phyloP scores from a whole-genome alignment of 371 early-diverging fungal species.

The Mucor ambiguus region DNA sequence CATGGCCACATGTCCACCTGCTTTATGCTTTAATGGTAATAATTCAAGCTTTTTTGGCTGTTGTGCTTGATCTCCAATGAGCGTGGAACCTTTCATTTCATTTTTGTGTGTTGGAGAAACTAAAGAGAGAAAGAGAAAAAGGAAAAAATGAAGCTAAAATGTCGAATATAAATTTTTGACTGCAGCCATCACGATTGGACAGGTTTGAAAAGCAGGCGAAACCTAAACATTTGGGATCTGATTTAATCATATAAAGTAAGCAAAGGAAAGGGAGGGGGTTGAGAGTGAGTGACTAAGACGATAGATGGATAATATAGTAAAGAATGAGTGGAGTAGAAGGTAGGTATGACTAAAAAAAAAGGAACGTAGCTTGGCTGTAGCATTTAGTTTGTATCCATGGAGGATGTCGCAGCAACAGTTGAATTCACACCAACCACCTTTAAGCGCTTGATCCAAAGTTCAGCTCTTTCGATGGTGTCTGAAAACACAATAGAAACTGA shows the following conservation, averaged over 20 bases:
- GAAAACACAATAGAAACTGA: constrained; percentile 80
- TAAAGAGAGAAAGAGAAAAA: neutral
- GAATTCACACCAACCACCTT: constrained; percentile 36
- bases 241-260: neutral
- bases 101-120: neutral
- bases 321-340: neutral
- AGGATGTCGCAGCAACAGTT: neutral
- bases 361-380: neutral
- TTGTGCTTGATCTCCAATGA: neutral
- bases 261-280: neutral
- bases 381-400: constrained; percentile 17
- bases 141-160: neutral
- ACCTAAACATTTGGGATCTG: neutral
- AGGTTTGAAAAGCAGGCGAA: constrained; percentile 6
- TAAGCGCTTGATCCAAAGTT: constrained; percentile 70
- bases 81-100: constrained; percentile 2
- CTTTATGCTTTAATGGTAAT: constrained; percentile 34
- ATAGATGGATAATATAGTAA: neutral
- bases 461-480: constrained; percentile 81
- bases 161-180: neutral
- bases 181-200: constrained; percentile 2
- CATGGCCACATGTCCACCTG: constrained; percentile 37
- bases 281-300: neutral
- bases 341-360: constrained; percentile 4
- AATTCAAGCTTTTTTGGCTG: neutral